phyloP scores from a whole-genome alignment of 2,329 filamentous ascomycete genomes.

The Sporothrix schenckii region DNA sequence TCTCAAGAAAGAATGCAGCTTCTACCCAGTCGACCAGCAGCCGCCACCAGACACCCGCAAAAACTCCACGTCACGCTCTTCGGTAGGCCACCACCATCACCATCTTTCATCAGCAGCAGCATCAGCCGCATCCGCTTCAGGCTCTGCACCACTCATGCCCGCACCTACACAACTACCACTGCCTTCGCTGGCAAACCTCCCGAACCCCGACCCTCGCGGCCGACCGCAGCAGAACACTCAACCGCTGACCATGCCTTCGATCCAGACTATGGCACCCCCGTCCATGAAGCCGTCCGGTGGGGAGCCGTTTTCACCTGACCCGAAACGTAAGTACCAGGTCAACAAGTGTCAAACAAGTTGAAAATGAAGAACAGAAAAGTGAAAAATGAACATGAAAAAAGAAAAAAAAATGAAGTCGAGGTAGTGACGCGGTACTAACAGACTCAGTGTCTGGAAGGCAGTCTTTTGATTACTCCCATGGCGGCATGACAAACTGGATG shows the following conservation, averaged over 20 bases:
- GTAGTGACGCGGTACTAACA: neutral
- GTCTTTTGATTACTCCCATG: constrained; percentile 44
- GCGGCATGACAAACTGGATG: constrained; percentile 51
- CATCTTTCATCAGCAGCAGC: constrained; percentile 6
- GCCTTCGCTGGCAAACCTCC: constrained; percentile 17
- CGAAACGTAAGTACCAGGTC: constrained; percentile 48
- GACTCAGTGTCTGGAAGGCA: constrained; percentile 36
- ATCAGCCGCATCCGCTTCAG: constrained; percentile 56
- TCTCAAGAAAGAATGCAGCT: constrained; percentile 91
- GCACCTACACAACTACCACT: constrained; percentile 12
- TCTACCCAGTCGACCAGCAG: constrained; percentile 83
- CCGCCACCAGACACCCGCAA: constrained; percentile 55
- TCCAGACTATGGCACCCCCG: constrained; percentile 52
- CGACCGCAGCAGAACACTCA: constrained; percentile 46
- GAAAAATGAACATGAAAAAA: neutral
- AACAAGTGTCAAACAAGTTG: too few relatives aligned
- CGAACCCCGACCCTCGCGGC: constrained; percentile 47
- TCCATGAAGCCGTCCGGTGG: constrained; percentile 47
- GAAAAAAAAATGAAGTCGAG: neutral
- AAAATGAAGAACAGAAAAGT: neutral
- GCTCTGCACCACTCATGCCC: constrained; percentile 33
- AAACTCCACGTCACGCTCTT: constrained; percentile 48
- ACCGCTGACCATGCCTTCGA: constrained; percentile 50
- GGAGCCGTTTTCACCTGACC: constrained; percentile 47
- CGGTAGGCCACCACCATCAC: constrained; percentile 40